These are phyloP conservation scores for Lactarius sp. DNA, from an alignment of 768 basidiomycete species.

Conservation along the genomic window DNA sequence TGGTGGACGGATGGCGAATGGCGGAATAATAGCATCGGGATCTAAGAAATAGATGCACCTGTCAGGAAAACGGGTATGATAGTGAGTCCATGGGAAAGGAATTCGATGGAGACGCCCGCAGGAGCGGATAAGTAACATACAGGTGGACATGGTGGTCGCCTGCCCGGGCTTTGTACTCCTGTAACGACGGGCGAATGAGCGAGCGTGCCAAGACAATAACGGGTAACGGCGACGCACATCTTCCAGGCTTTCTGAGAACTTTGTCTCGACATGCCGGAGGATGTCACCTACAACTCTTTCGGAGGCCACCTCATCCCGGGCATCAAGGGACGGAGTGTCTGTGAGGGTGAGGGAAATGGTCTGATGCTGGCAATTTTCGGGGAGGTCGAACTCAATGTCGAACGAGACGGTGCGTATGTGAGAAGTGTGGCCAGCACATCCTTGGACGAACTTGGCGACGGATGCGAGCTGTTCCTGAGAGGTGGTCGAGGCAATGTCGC, in stretches of 20 bases:
- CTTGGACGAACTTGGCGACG: conserved; percentile 79
- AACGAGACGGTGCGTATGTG: conserved; percentile 65
- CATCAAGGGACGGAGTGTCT: conserved; percentile 81
- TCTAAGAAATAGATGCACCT: conserved; percentile 88
- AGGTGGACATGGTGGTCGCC: conserved; percentile 80
- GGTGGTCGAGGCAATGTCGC: conserved; percentile 55
- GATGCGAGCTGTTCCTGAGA: conserved; percentile 72
- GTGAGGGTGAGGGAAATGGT: conserved; percentile 64
- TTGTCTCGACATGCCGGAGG: conserved; percentile 63
- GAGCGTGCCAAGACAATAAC: not conserved
- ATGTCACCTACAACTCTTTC: conserved; percentile 65
- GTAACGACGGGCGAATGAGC: conserved; percentile 26
- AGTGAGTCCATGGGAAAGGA: conserved; percentile 22
- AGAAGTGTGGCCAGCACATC: conserved; percentile 65
- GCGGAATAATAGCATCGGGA: conserved; percentile 75
- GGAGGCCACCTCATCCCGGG: conserved; percentile 55
- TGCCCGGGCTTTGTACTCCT: conserved; percentile 68
- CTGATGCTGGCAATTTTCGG: conserved; percentile 41
- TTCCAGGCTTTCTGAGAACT: conserved; percentile 68
- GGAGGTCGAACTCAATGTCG: conserved; percentile 60
- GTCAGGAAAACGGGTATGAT: conserved; percentile 18
- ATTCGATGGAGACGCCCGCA: conserved; percentile 11
- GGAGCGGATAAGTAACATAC: conserved; percentile 39
- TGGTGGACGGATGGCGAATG: conserved; percentile 59
- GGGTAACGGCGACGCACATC: conserved; percentile 53